Base-by-base conservation (phyloP, 345 rosid genomes). In the Camelina hispida region DNA sequence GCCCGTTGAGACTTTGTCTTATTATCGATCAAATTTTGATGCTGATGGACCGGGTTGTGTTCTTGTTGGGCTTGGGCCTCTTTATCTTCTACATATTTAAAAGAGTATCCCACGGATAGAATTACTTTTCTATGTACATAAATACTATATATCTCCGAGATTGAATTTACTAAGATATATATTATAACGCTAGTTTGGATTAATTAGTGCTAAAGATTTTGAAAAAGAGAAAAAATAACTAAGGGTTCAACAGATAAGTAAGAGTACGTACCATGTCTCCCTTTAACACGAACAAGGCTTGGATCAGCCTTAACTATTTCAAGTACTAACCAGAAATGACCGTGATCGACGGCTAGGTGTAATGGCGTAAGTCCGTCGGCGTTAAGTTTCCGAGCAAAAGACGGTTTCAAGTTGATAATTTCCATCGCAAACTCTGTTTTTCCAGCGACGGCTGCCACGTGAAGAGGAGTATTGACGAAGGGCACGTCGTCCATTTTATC, bases 391-490 rank as follows among this genome's bases (percentile, higher is more conserved):
- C 58, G 56, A 38, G 74, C 65, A 55, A 82, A 80, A 54, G 79
- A 82, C 17, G 85, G 87, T 56, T 60, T 69, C 63, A 84, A 43
- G 62, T 68, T 73, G 59, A 78, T 62, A 0, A 80, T 23, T 46
- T 84, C 84, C 78, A 53, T 20, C 5, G 83, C 81, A 16, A 59
- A 82, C 17, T 69, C 80, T 32, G 59, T 46, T 12, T 57, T 20
- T 6, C 87, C 84, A 13, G 28, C 23, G 18, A 32, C 35, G 35
- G 74, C 81, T 28, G 87, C 73, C 15, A 53, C 35, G 32, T 84
- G 85, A 14, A 82, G 72, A 48, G 84, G 85, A 66, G 80, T 82
- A 9, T 73, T 59, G 4, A 66, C 20, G 62, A 82, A 84, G 2
- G 84, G 72, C 15, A 57, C 52, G 16, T 59, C 5, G 58, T 78